These are phyloP conservation scores for Boletus edulis DNA, from an alignment of 768 basidiomycete genomes.

Conservation along the genomic window DNA sequence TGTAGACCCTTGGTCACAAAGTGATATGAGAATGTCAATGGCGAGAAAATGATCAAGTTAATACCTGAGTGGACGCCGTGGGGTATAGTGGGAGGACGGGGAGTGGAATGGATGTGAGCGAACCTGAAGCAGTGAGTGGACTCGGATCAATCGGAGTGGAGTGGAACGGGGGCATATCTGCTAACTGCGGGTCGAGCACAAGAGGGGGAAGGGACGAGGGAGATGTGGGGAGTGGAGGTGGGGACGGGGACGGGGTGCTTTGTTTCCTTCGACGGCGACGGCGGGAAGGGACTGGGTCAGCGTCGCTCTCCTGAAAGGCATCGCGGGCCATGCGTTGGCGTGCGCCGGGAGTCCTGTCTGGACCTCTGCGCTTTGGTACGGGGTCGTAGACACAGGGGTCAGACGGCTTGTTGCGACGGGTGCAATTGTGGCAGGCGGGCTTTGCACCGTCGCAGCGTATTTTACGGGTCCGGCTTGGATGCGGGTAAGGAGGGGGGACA, in stretches of 20 bases:
- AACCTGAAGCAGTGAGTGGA: slow-evolving; percentile 4
- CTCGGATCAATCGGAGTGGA: not conserved
- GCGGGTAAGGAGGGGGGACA: slow-evolving; percentile 1
- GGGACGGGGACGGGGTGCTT: not conserved
- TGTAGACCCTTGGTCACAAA: slow-evolving; percentile 21
- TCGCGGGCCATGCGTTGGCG: slow-evolving; percentile 60
- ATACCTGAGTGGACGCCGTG: slow-evolving; percentile 30
- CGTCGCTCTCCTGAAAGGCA: slow-evolving; percentile 33
- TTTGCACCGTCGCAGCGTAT: slow-evolving; percentile 83
- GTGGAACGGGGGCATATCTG: slow-evolving; percentile 17
- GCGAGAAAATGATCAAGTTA: slow-evolving; percentile 20
- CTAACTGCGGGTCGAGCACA: slow-evolving; percentile 27
- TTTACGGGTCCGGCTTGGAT: slow-evolving; percentile 65
- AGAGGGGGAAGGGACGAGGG: slow-evolving; percentile 3
- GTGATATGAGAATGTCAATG: slow-evolving; percentile 23
- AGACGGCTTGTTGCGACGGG: slow-evolving; percentile 43
- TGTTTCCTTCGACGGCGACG: slow-evolving; percentile 21
- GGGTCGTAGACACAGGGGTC: slow-evolving; percentile 65
- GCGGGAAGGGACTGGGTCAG: slow-evolving; percentile 23
- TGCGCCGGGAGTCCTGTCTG: slow-evolving; percentile 77
- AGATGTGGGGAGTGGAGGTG: not conserved
- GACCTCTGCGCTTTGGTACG: slow-evolving; percentile 74
- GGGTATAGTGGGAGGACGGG: slow-evolving; percentile 12
- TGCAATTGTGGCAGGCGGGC: slow-evolving; percentile 73
- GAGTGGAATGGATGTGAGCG: slow-evolving; percentile 8